A percentile compares a stretch with the other conserved stretches of the same genome.
phyloP scores from a whole-genome alignment of 495 filamentous ascomycete species.

The Lepraria neglecta region DNA sequence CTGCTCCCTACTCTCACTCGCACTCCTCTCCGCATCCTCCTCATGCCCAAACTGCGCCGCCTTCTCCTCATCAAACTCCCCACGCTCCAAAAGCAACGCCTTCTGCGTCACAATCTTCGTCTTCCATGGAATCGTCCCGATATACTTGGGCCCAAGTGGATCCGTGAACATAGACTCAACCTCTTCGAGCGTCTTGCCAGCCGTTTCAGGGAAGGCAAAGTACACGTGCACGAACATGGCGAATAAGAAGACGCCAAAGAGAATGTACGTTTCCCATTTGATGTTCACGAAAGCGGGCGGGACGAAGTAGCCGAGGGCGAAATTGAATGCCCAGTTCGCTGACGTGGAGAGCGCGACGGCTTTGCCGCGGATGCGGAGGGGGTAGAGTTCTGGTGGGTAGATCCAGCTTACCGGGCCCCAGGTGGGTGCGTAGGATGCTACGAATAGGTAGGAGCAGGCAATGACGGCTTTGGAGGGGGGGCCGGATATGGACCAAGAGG shows the following conservation, averaged over 20 bases:
- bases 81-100: slow-evolving; percentile 32
- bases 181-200: slow-evolving; percentile 44
- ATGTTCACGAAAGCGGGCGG: slow-evolving; percentile 48
- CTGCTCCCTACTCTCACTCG: slow-evolving; percentile 3
- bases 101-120: slow-evolving; percentile 42
- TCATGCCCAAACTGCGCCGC: slow-evolving; percentile 11
- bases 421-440: slow-evolving; percentile 55
- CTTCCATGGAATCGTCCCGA: slow-evolving; percentile 67
- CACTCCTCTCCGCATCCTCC: slow-evolving; percentile 9
- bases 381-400: slow-evolving; percentile 63
- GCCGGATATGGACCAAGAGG: slow-evolving; percentile 36
- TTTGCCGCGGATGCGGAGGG: slow-evolving; percentile 58
- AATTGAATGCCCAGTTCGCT: slow-evolving; percentile 53
- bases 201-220: slow-evolving; percentile 51
- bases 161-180: slow-evolving; percentile 49
- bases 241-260: slow-evolving; percentile 46
- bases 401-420: slow-evolving; percentile 58
- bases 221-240: slow-evolving; percentile 56
- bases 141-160: slow-evolving; percentile 50
- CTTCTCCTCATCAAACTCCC: slow-evolving; percentile 32
- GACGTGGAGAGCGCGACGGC: slow-evolving; percentile 60
- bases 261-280: slow-evolving; percentile 52
- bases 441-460: slow-evolving; percentile 60
- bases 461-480: slow-evolving; percentile 47
- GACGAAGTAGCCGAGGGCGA: slow-evolving; percentile 44